A percentile compares a stretch with the other conserved stretches of the same genome.
phyloP scores from a whole-genome alignment of 768 basidiomycete genomes.

The Astraeus odoratus region DNA sequence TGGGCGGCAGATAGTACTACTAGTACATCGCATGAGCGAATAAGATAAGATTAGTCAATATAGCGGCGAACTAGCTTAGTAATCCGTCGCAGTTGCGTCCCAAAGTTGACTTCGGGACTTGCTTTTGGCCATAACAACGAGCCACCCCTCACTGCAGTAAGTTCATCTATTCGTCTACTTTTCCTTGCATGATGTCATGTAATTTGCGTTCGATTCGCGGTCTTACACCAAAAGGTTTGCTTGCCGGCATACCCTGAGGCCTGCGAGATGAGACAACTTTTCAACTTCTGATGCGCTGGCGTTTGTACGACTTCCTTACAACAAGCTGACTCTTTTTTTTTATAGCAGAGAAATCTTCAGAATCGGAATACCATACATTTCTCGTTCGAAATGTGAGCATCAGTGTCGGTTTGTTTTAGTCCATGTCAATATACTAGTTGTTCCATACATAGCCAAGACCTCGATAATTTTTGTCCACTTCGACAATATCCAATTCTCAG shows the following conservation, averaged over 20 bases:
- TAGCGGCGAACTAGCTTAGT: no score
- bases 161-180: conserved; percentile 5
- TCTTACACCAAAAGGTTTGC: conserved; percentile 66
- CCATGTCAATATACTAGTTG: no score
- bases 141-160: conserved; percentile 8
- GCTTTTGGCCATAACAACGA: neutral
- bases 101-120: no score
- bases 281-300: conserved; percentile 37
- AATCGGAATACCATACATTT: neutral
- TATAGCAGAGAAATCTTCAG: neutral
- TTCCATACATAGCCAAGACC: no score
- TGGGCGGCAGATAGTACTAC: no score
- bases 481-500: neutral
- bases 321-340: conserved; percentile 5
- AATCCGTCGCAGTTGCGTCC: no score
- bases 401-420: no score
- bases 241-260: conserved; percentile 69
- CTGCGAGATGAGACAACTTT: conserved; percentile 63
- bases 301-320: neutral
- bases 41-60: no score
- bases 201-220: conserved; percentile 85
- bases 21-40: no score
- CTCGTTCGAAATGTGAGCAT: no score
- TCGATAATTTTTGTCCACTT: neutral
- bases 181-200: conserved; percentile 54